Evolutionary conservation across 352 stramenopile species (phyloP).

Genomic region (Phytophthora fragariaefolia): DNA sequence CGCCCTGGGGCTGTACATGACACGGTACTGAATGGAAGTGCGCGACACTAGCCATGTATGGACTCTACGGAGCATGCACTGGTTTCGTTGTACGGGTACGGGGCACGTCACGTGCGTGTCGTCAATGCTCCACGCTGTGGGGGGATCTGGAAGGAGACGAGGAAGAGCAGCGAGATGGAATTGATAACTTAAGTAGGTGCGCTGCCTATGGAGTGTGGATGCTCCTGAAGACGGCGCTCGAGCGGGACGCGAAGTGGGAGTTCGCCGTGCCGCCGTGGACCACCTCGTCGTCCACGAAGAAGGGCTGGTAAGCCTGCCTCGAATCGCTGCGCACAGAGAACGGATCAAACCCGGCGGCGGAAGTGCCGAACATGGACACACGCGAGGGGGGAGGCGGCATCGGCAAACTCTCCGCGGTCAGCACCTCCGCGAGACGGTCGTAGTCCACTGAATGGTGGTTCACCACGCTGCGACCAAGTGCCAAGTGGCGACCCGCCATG

Average conservation of each 20-base stretch:
- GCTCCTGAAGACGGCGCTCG: background rate
- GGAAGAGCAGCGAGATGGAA: too few species aligned
- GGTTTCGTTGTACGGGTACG: too few species aligned
- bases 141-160: too few species aligned
- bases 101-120: too few species aligned
- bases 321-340: conserved; percentile 42
- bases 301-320: conserved; percentile 49
- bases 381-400: conserved; percentile 58
- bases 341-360: conserved; percentile 49
- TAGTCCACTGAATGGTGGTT: conserved; percentile 75
- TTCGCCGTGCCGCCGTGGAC: conserved; percentile 28
- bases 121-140: too few species aligned
- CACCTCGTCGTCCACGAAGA: conserved; percentile 49
- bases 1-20: too few species aligned
- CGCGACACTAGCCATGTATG: too few species aligned
- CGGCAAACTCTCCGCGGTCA: conserved; percentile 45
- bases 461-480: conserved; percentile 59
- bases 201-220: background rate
- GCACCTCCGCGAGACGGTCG: conserved; percentile 47
- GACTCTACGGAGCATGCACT: too few species aligned
- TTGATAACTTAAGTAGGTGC: too few species aligned
- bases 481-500: conserved; percentile 39
- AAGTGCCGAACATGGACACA: conserved; percentile 75
- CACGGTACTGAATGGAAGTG: too few species aligned
- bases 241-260: conserved; percentile 28